phyloP scores from a whole-genome alignment of 2,329 filamentous ascomycete genomes.

The Sporothrix variecibatus region DNA sequence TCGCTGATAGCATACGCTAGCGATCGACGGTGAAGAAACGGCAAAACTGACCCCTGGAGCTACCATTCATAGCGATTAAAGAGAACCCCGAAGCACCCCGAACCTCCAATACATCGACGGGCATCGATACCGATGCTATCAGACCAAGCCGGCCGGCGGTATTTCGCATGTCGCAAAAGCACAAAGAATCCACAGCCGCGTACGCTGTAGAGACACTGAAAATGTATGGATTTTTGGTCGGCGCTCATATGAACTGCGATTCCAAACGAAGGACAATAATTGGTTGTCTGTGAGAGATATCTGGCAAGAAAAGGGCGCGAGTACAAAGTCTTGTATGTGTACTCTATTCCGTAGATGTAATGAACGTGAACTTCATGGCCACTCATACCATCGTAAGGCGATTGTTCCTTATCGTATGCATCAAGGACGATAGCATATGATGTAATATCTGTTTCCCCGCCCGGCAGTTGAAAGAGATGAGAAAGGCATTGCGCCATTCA shows the following conservation, averaged over 20 bases:
- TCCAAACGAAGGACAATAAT: background rate
- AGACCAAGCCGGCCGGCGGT: background rate
- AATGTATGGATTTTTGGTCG: background rate
- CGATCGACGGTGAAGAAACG: background rate
- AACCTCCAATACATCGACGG: too few relatives aligned
- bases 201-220: background rate
- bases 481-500: background rate
- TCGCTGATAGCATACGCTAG: conserved; percentile 18
- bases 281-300: background rate
- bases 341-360: background rate
- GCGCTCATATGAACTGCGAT: background rate
- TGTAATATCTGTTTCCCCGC: too few relatives aligned
- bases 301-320: background rate
- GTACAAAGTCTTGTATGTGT: background rate
- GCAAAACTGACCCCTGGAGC: background rate
- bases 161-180: background rate
- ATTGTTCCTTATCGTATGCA: background rate
- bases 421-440: background rate
- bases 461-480: too few relatives aligned
- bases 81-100: background rate
- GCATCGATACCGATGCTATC: background rate
- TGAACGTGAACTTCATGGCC: background rate
- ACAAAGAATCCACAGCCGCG: background rate
- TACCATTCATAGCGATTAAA: too few relatives aligned
- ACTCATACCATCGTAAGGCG: background rate